A percentile compares a stretch with the other conserved stretches of the same genome.
Conservation (phyloP, 306 rosid genomes). For the Lathyrus tuberosus region DNA sequence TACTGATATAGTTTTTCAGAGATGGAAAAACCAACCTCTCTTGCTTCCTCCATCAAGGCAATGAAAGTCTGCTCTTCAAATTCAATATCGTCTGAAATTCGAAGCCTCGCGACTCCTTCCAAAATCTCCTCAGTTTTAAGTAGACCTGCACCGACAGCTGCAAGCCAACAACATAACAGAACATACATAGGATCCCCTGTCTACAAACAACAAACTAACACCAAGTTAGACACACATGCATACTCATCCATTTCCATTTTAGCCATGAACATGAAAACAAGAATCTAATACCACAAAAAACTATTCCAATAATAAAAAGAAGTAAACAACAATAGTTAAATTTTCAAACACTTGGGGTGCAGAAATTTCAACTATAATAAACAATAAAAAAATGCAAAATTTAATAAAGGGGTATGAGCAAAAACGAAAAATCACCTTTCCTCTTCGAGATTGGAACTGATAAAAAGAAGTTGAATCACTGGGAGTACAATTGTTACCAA, state of each 20-base stretch:
- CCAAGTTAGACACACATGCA: slow-evolving; percentile 27
- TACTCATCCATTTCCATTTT: background rate
- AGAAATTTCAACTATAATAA: background rate
- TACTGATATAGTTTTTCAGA: background rate
- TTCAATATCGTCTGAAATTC: slow-evolving; percentile 79
- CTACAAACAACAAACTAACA: slow-evolving; percentile 47
- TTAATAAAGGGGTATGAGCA: background rate
- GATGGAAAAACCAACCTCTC: slow-evolving; percentile 65
- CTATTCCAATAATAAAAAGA: background rate
- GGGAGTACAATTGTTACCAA: slow-evolving; percentile 72
- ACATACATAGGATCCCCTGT: slow-evolving; percentile 91
- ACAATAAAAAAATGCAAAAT: slow-evolving; percentile 7
- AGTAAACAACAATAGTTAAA: background rate
- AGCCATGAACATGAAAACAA: background rate
- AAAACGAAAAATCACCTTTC: slow-evolving; percentile 52
- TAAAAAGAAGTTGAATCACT: slow-evolving; percentile 75
- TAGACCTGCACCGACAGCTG: slow-evolving; percentile 92
- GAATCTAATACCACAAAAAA: background rate
- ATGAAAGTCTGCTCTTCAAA: slow-evolving; percentile 89
- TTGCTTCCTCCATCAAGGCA: slow-evolving; percentile 80
- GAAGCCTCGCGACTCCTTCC: slow-evolving; percentile 84
- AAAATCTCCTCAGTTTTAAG: slow-evolving; percentile 94
- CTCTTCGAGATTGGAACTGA: slow-evolving; percentile 71
- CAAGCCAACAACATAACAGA: slow-evolving; percentile 84
- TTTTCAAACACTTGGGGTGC: too few relatives aligned